Conservation (phyloP, 2,329 filamentous ascomycete species). For the Epichloe baconii region DNA sequence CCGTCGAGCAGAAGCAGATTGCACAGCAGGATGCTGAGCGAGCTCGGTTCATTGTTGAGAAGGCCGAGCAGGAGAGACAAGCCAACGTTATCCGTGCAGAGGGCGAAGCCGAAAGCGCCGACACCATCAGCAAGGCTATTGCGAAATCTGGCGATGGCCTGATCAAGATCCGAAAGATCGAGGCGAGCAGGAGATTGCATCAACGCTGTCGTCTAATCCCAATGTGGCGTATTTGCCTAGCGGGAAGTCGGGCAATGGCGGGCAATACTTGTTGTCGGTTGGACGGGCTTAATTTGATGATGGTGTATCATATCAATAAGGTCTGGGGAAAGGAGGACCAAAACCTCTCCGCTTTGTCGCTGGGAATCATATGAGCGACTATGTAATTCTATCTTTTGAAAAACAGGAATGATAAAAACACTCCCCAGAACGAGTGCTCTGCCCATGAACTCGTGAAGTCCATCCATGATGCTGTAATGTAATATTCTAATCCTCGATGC, state of each 20-base stretch:
- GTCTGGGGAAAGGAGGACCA: background rate
- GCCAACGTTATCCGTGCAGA: constrained; percentile 97
- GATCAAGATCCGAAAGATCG: constrained; percentile 92
- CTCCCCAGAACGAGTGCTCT: background rate
- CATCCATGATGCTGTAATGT: background rate
- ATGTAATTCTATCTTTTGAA: constrained; percentile 23
- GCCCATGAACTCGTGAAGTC: background rate
- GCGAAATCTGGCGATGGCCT: constrained; percentile 87
- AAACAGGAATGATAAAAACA: background rate
- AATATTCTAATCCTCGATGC: background rate
- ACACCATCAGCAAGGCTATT: constrained; percentile 88
- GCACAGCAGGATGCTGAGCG: constrained; percentile 97
- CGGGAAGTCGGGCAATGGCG: constrained; percentile 47
- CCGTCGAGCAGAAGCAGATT: constrained; percentile 99
- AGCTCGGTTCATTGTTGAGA: constrained; percentile 95
- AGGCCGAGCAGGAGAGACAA: constrained; percentile 96
- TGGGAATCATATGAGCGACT: constrained; percentile 14
- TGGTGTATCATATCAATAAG: constrained; percentile 3
- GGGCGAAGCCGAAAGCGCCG: constrained; percentile 92
- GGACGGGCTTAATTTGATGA: constrained; percentile 23
- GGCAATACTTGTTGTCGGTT: constrained; percentile 41
- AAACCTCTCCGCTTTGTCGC: constrained; percentile 6
- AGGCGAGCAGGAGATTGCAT: constrained; percentile 93
- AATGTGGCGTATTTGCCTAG: constrained; percentile 92
- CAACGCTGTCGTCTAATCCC: constrained; percentile 77